phyloP scores from a whole-genome alignment of 768 basidiomycete genomes.

The Mrakia frigida region DNA sequence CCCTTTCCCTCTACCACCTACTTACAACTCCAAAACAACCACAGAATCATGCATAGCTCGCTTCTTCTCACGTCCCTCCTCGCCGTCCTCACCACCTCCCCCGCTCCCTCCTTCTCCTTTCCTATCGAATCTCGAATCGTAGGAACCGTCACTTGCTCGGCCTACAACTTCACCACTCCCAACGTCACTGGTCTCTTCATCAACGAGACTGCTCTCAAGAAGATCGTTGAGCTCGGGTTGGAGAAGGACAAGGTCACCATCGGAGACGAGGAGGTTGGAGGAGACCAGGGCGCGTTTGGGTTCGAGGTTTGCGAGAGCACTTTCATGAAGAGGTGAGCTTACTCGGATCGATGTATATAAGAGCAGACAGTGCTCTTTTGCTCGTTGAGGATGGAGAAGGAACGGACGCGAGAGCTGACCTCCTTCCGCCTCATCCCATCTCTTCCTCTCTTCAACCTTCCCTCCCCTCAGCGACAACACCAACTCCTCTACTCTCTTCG shows the following conservation, averaged over 20 bases:
- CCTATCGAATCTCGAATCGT: not conserved
- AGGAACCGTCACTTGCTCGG: not conserved
- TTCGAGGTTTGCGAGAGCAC: not conserved
- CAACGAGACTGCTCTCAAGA: not conserved
- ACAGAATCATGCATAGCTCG: too few species aligned
- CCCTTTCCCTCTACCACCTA: too few species aligned
- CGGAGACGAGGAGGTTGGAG: not conserved
- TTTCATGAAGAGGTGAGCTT: not conserved
- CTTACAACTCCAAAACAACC: too few species aligned
- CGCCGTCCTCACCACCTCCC: too few species aligned
- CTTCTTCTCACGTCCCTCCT: too few species aligned
- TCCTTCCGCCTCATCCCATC: not conserved
- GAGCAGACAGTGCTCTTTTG: not conserved
- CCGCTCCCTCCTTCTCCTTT: not conserved
- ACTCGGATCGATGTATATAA: not conserved
- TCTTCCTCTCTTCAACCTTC: not conserved
- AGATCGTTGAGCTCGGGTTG: not conserved
- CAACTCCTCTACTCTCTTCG: not conserved
- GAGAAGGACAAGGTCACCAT: not conserved
- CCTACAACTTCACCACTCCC: not conserved
- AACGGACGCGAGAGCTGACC: not conserved
- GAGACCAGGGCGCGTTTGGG: not conserved
- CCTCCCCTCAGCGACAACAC: not conserved
- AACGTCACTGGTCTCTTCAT: not conserved
- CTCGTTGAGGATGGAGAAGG: not conserved